These are phyloP conservation scores for Sporisorium exsertum DNA, from an alignment of 1,284 basidiomycete species.

Conservation along the genomic window DNA sequence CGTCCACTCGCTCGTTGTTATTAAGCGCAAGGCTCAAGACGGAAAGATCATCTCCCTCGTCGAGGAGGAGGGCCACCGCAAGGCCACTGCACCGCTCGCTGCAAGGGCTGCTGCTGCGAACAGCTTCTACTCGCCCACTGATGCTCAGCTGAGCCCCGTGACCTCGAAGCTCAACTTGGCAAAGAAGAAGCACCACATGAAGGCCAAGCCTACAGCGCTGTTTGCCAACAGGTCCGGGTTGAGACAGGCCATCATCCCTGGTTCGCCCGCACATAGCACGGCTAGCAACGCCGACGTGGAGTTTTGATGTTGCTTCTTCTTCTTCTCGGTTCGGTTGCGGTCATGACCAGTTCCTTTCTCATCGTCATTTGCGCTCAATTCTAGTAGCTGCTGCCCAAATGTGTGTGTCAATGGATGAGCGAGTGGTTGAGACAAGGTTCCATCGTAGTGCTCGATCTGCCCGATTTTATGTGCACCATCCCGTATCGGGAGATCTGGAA, in stretches of 20 bases:
- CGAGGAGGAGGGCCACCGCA: constrained; percentile 67
- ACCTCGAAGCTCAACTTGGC: constrained; percentile 67
- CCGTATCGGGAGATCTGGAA: not conserved
- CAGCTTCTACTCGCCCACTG: constrained; percentile 66
- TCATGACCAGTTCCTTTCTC: constrained; percentile 1
- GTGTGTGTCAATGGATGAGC: not conserved
- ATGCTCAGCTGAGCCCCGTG: constrained; percentile 66
- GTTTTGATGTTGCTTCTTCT: constrained; percentile 17
- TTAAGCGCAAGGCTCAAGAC: constrained; percentile 63
- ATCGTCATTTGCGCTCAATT: constrained; percentile 6
- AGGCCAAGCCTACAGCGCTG: constrained; percentile 66
- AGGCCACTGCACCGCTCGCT: constrained; percentile 64
- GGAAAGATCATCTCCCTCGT: constrained; percentile 60
- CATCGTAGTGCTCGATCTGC: not conserved
- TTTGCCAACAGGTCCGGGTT: constrained; percentile 59
- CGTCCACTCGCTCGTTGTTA: constrained; percentile 60
- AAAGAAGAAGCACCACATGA: constrained; percentile 66
- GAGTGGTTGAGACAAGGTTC: not conserved
- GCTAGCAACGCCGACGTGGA: constrained; percentile 45
- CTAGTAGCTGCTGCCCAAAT: not conserved
- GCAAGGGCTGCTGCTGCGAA: constrained; percentile 61
- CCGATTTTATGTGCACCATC: not conserved
- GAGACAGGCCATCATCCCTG: constrained; percentile 44
- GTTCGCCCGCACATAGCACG: constrained; percentile 47
- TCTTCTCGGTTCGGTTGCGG: not conserved